Evolutionary conservation across 148 eudicot genomes (phyloP), one percentile per base, ranked within the genome.

Genomic region (Chenopodium berlandieri): DNA sequence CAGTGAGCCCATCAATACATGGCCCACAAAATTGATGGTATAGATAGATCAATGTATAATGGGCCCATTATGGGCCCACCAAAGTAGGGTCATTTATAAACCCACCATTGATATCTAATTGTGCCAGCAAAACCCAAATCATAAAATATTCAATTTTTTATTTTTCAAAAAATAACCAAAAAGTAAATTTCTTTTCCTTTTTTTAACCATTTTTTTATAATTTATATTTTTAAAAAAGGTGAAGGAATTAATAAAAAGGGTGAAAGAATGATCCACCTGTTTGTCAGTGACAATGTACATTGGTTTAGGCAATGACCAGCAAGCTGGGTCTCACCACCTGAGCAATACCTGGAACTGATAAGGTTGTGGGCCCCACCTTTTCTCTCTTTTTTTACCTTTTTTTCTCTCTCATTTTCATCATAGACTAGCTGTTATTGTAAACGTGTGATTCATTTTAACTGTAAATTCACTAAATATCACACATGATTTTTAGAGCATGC

Each of bases 331-430:
- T 83, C 85, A 88, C 89, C 89, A 90, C 91, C 94, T 94, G 95
- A 91, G 86, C 94, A 88, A 86, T 85, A 89, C 91, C 92, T 92
- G 92, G 91, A 94, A 84, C 87, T 90, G 87, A 83, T 88, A 86
- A 89, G 88, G 32, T 19, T 12, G 76, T 73, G 76, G 76, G 60
- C 52, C 52, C 75, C 1, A 7, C 11, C 52, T 25, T 50, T 11
- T 19, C 16, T 37, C 4, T 37, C 70, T 14, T 69, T 32, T 32
- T 69, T 50, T 69, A 71, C 74, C 74, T 52, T 71, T 71, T 71
- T 56, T 17, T 56, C 62, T 56, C 62, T 56, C 62, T 30, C 31
- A 11, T 67, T 27, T 27, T 67, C 73, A 31, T 69, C 7, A 11
- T 34, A 44, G 23, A 6, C 12, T 2, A 37, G 48, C 50, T 71